Evolutionary conservation across 1,284 basidiomycete genomes (phyloP).

Genomic region (Rhodotorula glutinis): DNA sequence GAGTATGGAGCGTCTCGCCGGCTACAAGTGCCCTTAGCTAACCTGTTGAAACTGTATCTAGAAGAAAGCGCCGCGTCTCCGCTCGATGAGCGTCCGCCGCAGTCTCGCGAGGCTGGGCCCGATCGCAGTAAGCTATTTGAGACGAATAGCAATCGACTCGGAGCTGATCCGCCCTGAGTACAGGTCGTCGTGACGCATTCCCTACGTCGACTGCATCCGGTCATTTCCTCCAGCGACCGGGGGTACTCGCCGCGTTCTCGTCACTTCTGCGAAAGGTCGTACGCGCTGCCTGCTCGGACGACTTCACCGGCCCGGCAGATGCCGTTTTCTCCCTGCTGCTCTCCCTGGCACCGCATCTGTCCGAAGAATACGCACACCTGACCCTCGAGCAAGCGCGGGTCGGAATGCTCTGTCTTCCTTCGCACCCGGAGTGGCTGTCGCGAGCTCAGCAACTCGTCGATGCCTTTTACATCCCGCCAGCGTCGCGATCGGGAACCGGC

Average conservation of each 20-base stretch:
- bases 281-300: constrained; percentile 25
- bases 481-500: not conserved
- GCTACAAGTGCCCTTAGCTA: not conserved
- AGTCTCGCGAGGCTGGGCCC: not conserved
- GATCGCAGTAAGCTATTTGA: not conserved
- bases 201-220: not conserved
- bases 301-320: constrained; percentile 35
- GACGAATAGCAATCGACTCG: not conserved
- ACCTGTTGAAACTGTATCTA: no score
- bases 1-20: not conserved
- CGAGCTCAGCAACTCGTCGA: constrained; percentile 52
- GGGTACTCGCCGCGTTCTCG: constrained; percentile 33
- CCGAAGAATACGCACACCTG: constrained; percentile 48
- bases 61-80: not conserved
- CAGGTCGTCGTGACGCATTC: no score
- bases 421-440: constrained; percentile 52
- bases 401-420: constrained; percentile 52
- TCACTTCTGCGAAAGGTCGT: constrained; percentile 33
- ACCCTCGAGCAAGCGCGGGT: constrained; percentile 53
- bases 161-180: no score
- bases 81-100: not conserved
- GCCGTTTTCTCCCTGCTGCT: constrained; percentile 49
- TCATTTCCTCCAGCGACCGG: constrained; percentile 27
- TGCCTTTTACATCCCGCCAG: constrained; percentile 47
- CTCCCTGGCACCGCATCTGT: constrained; percentile 48